Evolutionary conservation across 768 basidiomycete genomes (phyloP).

Genomic region (Podaxis mareebaensis): DNA sequence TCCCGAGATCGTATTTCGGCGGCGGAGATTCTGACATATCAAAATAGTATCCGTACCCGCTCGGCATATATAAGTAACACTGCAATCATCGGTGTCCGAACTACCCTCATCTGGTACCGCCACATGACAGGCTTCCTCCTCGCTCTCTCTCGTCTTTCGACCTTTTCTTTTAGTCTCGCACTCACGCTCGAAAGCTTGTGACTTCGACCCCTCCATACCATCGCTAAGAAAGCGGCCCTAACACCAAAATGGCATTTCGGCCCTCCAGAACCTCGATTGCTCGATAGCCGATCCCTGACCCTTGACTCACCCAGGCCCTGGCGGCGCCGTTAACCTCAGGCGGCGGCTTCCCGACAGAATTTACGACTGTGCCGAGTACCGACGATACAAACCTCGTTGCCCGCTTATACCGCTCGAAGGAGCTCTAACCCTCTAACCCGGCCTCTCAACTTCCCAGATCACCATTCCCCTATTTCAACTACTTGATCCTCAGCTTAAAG

Average conservation of each 20-base stretch:
- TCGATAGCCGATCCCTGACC: conserved; percentile 6
- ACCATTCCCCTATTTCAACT: not conserved
- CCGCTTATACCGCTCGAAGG: not conserved
- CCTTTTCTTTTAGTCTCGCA: not conserved
- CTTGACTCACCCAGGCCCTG: conserved; percentile 1
- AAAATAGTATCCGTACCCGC: not conserved
- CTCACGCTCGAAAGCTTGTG: not conserved
- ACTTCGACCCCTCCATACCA: not conserved
- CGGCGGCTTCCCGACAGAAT: not conserved
- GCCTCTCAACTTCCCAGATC: not conserved
- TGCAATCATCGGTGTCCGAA: not conserved
- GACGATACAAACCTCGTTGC: not conserved
- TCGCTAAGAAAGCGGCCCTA: not conserved
- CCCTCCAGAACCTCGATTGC: not conserved
- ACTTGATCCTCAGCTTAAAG: not conserved
- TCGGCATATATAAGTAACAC: not conserved
- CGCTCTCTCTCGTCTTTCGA: not conserved
- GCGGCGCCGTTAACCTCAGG: not conserved
- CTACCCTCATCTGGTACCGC: not conserved
- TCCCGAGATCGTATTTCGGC: not conserved
- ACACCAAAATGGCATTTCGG: not conserved
- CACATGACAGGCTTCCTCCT: not conserved
- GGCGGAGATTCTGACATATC: not conserved
- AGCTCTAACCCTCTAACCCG: not conserved
- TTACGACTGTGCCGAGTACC: not conserved